Conservation (phyloP, 2,329 filamentous ascomycete species). For the Trichoderma sp. region DNA sequence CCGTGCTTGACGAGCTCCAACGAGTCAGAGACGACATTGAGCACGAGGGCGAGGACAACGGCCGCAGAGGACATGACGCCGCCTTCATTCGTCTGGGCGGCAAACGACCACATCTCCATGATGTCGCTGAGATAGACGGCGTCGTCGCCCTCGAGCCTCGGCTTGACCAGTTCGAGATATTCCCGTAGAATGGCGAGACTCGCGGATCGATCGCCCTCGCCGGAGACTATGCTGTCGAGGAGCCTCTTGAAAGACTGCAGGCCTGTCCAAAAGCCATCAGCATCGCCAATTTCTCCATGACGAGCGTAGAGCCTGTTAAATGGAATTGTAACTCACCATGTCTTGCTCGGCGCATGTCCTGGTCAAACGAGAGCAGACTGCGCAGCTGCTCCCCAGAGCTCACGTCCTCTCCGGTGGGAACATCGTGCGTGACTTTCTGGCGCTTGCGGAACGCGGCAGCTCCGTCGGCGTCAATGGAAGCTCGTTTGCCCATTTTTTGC, state of each 20-base stretch:
- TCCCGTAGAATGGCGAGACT: slow-evolving; percentile 65
- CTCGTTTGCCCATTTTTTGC: slow-evolving; percentile 50
- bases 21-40: slow-evolving; percentile 74
- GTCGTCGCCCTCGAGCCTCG: slow-evolving; percentile 48
- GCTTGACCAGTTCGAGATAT: slow-evolving; percentile 63
- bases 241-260: slow-evolving; percentile 71
- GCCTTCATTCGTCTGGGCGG: slow-evolving; percentile 77
- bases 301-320: no score
- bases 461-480: slow-evolving; percentile 45
- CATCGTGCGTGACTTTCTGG: slow-evolving; percentile 58
- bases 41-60: slow-evolving; percentile 77
- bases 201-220: slow-evolving; percentile 45
- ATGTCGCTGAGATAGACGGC: slow-evolving; percentile 73
- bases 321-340: slow-evolving; percentile 54
- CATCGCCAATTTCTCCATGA: no score
- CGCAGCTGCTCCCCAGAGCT: slow-evolving; percentile 67
- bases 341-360: slow-evolving; percentile 67
- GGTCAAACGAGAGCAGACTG: slow-evolving; percentile 69
- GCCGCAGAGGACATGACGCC: slow-evolving; percentile 77
- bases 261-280: slow-evolving; percentile 44
- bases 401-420: slow-evolving; percentile 63
- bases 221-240: slow-evolving; percentile 64
- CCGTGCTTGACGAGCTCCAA: slow-evolving; percentile 76
- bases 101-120: slow-evolving; percentile 86
- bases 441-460: slow-evolving; percentile 53